Percentiles rank a stretch among this genome's conserved stretches.
Conservation (phyloP, 2,329 filamentous ascomycete genomes). For the Botrytis hyacinthi region DNA sequence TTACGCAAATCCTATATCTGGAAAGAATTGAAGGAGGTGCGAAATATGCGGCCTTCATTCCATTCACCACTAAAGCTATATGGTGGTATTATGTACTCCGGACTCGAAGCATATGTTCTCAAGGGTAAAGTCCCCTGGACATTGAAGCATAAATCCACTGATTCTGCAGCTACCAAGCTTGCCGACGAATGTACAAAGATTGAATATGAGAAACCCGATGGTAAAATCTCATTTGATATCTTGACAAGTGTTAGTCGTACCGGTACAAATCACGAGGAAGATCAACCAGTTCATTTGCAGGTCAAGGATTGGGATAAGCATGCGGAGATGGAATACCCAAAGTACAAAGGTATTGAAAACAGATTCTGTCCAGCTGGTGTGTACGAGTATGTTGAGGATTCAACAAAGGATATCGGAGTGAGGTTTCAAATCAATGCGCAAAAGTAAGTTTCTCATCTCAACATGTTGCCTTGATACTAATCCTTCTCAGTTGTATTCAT, state of each 20-base stretch:
- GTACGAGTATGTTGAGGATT: conserved; percentile 96
- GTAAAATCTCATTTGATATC: conserved; percentile 93
- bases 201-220: conserved; percentile 95
- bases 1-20: conserved; percentile 85
- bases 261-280: conserved; percentile 97
- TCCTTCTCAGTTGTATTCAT: conserved; percentile 79
- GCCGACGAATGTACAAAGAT: conserved; percentile 84
- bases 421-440: conserved; percentile 97
- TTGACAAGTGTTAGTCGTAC: conserved; percentile 92
- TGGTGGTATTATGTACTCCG: conserved; percentile 89
- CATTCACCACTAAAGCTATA: conserved; percentile 82
- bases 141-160: conserved; percentile 75
- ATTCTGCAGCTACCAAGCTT: conserved; percentile 74
- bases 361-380: conserved; percentile 96
- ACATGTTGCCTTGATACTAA: background rate
- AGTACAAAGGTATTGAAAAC: conserved; percentile 90
- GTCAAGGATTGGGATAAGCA: conserved; percentile 95
- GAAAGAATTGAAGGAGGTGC: conserved; percentile 90
- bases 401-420: conserved; percentile 80
- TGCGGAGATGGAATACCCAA: conserved; percentile 76
- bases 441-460: conserved; percentile 65
- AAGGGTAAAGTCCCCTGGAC: conserved; percentile 91
- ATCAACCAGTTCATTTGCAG: conserved; percentile 94
- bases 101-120: conserved; percentile 83
- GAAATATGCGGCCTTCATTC: conserved; percentile 97